Percentiles rank a stretch among this genome's conserved stretches.
These are phyloP conservation scores for Pseudopyrenochaeta lycopersici DNA, from an alignment of 2,329 filamentous ascomycete genomes.

Conservation along the genomic window DNA sequence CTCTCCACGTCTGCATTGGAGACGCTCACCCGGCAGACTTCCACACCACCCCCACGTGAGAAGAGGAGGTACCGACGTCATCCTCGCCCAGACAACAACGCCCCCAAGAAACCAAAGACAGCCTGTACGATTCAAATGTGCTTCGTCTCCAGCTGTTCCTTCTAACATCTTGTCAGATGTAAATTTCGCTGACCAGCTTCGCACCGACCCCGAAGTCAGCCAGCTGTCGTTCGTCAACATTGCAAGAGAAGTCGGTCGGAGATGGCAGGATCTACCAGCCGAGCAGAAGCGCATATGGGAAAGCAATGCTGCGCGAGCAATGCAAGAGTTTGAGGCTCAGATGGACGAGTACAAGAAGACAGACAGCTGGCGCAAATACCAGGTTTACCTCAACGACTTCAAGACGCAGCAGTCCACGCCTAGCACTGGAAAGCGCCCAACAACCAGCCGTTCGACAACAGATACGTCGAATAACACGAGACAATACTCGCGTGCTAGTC, in stretches of 20 bases:
- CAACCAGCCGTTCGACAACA: constrained; percentile 30
- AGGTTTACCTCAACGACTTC: constrained; percentile 48
- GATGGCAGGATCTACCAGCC: constrained; percentile 48
- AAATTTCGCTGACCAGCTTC: constrained; percentile 52
- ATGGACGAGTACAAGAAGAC: constrained; percentile 54
- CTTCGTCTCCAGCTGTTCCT: background rate
- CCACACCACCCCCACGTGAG: constrained; percentile 35
- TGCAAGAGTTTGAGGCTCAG: constrained; percentile 49
- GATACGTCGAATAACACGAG: constrained; percentile 33
- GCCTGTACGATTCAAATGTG: constrained; percentile 39
- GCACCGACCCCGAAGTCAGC: constrained; percentile 45
- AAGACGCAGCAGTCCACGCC: constrained; percentile 36
- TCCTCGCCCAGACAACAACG: constrained; percentile 46
- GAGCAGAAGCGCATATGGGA: constrained; percentile 51
- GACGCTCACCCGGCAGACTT: constrained; percentile 30
- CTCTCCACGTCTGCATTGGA: constrained; percentile 44
- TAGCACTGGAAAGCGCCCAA: constrained; percentile 26
- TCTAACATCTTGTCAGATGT: constrained; percentile 41
- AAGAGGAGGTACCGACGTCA: constrained; percentile 51
- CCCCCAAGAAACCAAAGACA: constrained; percentile 53
- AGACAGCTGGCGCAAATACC: constrained; percentile 47
- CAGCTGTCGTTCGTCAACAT: constrained; percentile 51
- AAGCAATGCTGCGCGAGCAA: constrained; percentile 46
- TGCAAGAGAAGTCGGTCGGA: constrained; percentile 48
- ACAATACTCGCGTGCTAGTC: constrained; percentile 36